phyloP scores from a whole-genome alignment of 495 filamentous ascomycete species.

The Aspergillus campestris region DNA sequence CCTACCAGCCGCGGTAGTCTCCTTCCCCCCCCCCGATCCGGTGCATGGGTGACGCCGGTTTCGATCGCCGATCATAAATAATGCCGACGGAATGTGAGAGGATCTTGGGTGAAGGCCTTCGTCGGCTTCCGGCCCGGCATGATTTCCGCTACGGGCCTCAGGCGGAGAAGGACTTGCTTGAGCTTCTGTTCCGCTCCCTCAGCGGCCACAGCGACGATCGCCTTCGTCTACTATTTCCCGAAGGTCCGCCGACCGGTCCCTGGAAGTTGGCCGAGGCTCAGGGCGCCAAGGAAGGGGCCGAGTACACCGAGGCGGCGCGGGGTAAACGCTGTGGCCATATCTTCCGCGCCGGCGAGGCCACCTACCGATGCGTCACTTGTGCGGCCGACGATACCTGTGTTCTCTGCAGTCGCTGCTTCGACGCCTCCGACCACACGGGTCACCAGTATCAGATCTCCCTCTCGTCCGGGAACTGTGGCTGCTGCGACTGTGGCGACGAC shows the following conservation, averaged over 20 bases:
- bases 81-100: conserved; percentile 66
- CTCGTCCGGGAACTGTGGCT: conserved; percentile 84
- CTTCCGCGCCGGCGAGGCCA: conserved; percentile 83
- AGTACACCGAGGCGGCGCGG: conserved; percentile 86
- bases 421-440: conserved; percentile 88
- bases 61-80: conserved; percentile 16
- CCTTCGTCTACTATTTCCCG: conserved; percentile 69
- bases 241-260: conserved; percentile 51
- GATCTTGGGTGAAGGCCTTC: conserved; percentile 66
- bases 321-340: conserved; percentile 98
- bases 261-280: conserved; percentile 81
- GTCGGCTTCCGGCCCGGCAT: conserved; percentile 59
- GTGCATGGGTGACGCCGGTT: conserved; percentile 29
- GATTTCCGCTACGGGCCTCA: conserved; percentile 62
- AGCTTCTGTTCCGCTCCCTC: conserved; percentile 78
- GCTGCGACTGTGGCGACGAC: conserved; percentile 92
- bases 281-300: conserved; percentile 85
- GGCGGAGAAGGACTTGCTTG: conserved; percentile 60
- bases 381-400: conserved; percentile 80
- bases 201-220: conserved; percentile 63
- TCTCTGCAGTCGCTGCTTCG: conserved; percentile 85
- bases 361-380: conserved; percentile 90
- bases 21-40: conserved; percentile 2
- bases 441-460: conserved; percentile 82
- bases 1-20: not conserved